Evolutionary conservation across 2,329 filamentous ascomycete genomes (phyloP), one percentile per base, ranked within the genome.

Genomic region (Stachybotrys elegans): DNA sequence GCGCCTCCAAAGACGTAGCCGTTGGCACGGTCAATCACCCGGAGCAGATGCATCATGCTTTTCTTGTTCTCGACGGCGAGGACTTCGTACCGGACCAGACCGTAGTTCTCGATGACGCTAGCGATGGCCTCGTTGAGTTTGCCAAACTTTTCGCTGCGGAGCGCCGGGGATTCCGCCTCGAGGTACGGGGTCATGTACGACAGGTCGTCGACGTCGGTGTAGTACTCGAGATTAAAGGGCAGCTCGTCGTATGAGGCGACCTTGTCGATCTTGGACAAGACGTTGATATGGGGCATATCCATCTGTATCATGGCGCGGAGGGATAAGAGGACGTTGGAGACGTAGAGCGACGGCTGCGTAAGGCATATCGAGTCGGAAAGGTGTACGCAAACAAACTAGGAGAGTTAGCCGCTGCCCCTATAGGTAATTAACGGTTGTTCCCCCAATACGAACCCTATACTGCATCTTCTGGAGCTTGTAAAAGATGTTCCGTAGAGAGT

Each of bases 211-310:
- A 97, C 92, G 64, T 98, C 92, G 48, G 93, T 97, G 65, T 97
- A 98, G 66, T 85, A 98, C 52, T 96, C 91, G 47, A 98, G 82
- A 57, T 95, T 95, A 73, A 98, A 96, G 0, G 91, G 89, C 0
- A 98, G 75, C 21, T 88, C 81, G 38, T 88, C 84, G 59, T 95
- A 96, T 42, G 85, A 81, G 27, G 83, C 73, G 43, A 98, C 75
- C 60, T 96, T 96, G 68, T 98, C 93, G 68, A 98, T 95, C 69
- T 98, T 98, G 46, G 91, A 96, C 21, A 98, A 78, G 49, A 98
- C 88, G 59, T 98, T 98, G 53, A 98, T 75, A 60, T 96, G 89
- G 1, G 93, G 90, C 49, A 97, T 86, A 60, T 97, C 93, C 79
- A 98, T 92, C 68, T 97, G 93, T 43, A 98, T 82, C 92, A 98